A percentile compares a stretch with the other conserved stretches of the same genome.
Conservation (phyloP, 768 basidiomycete species). For the Suillus subalutaceus region DNA sequence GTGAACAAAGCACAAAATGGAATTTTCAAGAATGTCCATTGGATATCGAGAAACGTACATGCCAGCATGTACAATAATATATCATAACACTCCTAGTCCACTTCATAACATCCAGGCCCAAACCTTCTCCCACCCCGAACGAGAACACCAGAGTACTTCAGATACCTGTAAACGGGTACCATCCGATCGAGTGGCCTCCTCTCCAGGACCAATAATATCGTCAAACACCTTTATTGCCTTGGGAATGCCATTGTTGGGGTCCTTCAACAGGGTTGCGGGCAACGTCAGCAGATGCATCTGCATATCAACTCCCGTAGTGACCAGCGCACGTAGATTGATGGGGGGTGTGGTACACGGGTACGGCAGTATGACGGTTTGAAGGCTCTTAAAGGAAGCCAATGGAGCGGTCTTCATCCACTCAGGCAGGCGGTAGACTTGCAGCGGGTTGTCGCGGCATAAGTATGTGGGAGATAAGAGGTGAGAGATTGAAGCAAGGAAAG, state of each 20-base stretch:
- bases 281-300: background rate
- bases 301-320: background rate
- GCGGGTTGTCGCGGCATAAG: background rate
- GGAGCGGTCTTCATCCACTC: constrained; percentile 24
- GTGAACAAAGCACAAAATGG: background rate
- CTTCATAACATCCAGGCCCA: background rate
- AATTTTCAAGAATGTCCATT: background rate
- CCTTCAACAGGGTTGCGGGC: background rate
- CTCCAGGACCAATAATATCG: background rate
- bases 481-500: constrained; percentile 40
- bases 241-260: background rate
- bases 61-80: background rate
- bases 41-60: background rate
- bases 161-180: background rate
- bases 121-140: background rate
- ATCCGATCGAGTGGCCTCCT: background rate
- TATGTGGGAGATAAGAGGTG: constrained; percentile 22
- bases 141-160: background rate
- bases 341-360: background rate
- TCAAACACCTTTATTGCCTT: background rate
- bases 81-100: background rate
- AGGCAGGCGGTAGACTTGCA: background rate
- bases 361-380: constrained; percentile 13
- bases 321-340: background rate
- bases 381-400: constrained; percentile 32